Conservation (phyloP, 176 grass and related monocot species). For the Oryza coarctata region DNA sequence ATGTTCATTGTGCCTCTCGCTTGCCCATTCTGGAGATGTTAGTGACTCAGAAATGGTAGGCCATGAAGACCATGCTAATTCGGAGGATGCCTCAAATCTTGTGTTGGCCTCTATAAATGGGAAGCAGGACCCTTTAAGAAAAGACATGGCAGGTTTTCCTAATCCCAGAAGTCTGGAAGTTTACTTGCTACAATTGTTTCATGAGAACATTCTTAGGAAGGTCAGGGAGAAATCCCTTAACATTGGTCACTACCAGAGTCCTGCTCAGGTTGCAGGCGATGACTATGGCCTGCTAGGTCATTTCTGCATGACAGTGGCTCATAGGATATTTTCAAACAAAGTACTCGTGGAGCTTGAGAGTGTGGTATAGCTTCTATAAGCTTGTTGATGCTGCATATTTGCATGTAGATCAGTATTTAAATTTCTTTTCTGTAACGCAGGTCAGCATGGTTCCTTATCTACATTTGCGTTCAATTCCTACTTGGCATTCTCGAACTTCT, state of each 20-base stretch:
- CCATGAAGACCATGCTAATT: constrained; percentile 29
- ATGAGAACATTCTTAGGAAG: constrained; percentile 59
- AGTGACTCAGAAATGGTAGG: constrained; percentile 40
- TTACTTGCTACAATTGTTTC: constrained; percentile 81
- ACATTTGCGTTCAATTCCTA: constrained; percentile 65
- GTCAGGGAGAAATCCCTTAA: constrained; percentile 49
- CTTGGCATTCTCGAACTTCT: constrained; percentile 91
- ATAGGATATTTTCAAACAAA: constrained; percentile 91
- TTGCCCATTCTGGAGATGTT: constrained; percentile 50
- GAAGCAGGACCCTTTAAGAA: constrained; percentile 39
- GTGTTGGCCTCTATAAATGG: constrained; percentile 47
- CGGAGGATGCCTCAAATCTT: constrained; percentile 41
- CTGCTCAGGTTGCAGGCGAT: constrained; percentile 41
- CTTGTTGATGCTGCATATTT: constrained; percentile 16
- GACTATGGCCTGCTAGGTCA: constrained; percentile 49
- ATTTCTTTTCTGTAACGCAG: constrained; percentile 47
- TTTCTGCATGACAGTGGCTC: constrained; percentile 84
- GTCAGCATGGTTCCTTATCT: constrained; percentile 85
- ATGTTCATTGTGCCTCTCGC: constrained; percentile 69
- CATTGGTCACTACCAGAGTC: constrained; percentile 24
- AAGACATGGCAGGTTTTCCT: constrained; percentile 38
- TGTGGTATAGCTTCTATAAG: constrained; percentile 52
- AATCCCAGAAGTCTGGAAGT: constrained; percentile 66
- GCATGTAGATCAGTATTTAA: constrained; percentile 16
- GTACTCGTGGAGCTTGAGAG: constrained; percentile 72